Base-by-base conservation (phyloP, 2,329 filamentous ascomycete genomes). In the Geosmithia morbida region DNA sequence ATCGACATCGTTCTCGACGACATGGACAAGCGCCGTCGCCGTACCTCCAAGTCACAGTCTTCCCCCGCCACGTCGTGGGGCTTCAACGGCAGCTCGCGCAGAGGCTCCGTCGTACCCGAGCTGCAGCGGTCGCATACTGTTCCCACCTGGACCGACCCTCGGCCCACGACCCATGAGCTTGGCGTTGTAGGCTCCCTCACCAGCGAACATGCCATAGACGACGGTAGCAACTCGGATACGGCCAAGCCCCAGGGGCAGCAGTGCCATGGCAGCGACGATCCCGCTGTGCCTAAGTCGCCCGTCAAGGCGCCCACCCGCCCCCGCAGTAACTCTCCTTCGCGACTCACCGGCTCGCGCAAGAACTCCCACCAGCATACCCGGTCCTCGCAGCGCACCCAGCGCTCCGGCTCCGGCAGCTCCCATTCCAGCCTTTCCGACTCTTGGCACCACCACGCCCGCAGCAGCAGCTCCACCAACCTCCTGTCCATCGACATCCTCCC, bases 1-100 rank as follows among this genome's bases (percentile, higher is more conserved):
- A 86, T 92, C 52, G 84, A 94, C 56, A 94, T 98, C 55, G 89
- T 98, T 22, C 68, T 98, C 51, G 92, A 98, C 59, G 92, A 98
- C 59, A 92, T 94, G 74, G 90, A 97, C 63, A 92, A 87, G 67
- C 77, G 92, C 53, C 80, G 90, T 20, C 80, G 87, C 51, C 80
- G 92, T 46, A 94, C 89, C 1, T 87, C 88, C 41, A 97, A 94
- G 66, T 75, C 81, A 10, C 86, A 92, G 52, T 74, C 81, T 13
- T 94, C 88, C 0, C 87, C 89, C 3, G 83, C 85, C 1, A 74
- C 80, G 11, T 77, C 83, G 1, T 87, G 83, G 76, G 72, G 70
- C 57, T 63, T 74, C 55, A 63, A 64, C 43, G 33, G 33, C 8
- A 81, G 75, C 52, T 76, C 77, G 22, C 72, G 73, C 44, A 66